Evolutionary conservation across 23 red algal genomes (phyloP).

Genomic region (Agarophyton chilense): DNA sequence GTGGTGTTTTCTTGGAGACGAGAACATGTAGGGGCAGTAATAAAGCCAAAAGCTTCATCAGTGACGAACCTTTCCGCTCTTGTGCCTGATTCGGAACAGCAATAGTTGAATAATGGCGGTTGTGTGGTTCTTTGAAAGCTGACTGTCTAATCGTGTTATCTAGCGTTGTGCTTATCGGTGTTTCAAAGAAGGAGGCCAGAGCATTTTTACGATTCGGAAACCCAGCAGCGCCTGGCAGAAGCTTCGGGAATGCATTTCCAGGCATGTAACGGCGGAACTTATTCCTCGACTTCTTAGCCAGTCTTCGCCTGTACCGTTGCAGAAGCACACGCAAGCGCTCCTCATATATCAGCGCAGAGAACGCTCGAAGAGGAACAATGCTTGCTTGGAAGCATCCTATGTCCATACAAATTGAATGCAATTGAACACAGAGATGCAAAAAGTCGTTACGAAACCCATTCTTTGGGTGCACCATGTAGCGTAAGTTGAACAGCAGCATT

Average conservation of each 20-base stretch:
- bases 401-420: slow-evolving; percentile 58
- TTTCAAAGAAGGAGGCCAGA: slow-evolving; percentile 61
- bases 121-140: slow-evolving; percentile 13
- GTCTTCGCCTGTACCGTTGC: slow-evolving; percentile 50
- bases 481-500: slow-evolving; percentile 49
- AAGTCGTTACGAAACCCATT: slow-evolving; percentile 73
- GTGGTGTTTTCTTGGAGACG: neutral
- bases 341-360: slow-evolving; percentile 66
- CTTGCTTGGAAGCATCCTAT: slow-evolving; percentile 76
- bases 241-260: slow-evolving; percentile 39
- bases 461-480: slow-evolving; percentile 48
- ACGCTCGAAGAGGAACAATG: slow-evolving; percentile 71
- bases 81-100: slow-evolving; percentile 19
- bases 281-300: slow-evolving; percentile 62
- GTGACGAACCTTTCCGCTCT: neutral
- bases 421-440: slow-evolving; percentile 53
- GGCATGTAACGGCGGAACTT: slow-evolving; percentile 50
- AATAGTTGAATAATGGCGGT: slow-evolving; percentile 18
- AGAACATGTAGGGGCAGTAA: slow-evolving; percentile 25
- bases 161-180: slow-evolving; percentile 25
- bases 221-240: slow-evolving; percentile 37
- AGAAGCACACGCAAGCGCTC: slow-evolving; percentile 68
- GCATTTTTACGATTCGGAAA: slow-evolving; percentile 52
- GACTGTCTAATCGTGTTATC: slow-evolving; percentile 43
- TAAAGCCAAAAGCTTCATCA: slow-evolving; percentile 28